phyloP scores from a whole-genome alignment of 2,329 filamentous ascomycete genomes.

The Fusarium succisae region DNA sequence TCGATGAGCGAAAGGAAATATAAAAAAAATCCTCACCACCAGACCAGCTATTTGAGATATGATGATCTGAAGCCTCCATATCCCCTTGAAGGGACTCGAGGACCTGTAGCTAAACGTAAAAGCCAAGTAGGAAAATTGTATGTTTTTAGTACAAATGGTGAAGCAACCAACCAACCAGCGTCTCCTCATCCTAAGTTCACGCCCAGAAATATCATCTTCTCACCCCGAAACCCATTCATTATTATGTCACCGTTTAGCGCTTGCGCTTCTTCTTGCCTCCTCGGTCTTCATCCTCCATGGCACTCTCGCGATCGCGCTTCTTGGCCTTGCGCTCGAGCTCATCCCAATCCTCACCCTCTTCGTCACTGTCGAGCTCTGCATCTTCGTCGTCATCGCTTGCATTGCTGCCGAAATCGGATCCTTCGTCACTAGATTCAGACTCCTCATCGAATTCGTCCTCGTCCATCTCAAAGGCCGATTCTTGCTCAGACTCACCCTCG shows the following conservation, averaged over 20 bases:
- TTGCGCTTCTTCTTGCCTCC: conserved; percentile 69
- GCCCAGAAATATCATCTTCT: background rate
- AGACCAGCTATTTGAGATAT: conserved; percentile 2
- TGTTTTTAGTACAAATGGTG: conserved; percentile 31
- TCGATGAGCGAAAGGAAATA: conserved; percentile 5
- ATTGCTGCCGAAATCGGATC: conserved; percentile 93
- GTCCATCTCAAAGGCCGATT: conserved; percentile 90
- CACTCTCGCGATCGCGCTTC: conserved; percentile 78
- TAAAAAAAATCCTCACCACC: background rate
- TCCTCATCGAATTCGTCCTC: conserved; percentile 87
- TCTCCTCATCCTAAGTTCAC: conserved; percentile 3
- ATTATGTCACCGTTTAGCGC: conserved; percentile 40
- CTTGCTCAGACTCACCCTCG: conserved; percentile 84
- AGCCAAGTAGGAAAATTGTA: conserved; percentile 15
- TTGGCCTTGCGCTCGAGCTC: conserved; percentile 91
- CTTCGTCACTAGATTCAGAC: conserved; percentile 80
- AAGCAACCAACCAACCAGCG: conserved; percentile 19
- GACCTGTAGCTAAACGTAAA: conserved; percentile 1
- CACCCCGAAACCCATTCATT: background rate
- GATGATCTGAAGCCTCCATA: background rate
- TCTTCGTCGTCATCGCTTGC: conserved; percentile 81
- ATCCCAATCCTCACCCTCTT: conserved; percentile 91
- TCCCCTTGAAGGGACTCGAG: background rate
- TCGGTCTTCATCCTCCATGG: conserved; percentile 67
- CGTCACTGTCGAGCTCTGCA: conserved; percentile 72